These are phyloP conservation scores for Scenedesmus sp. DNA, from an alignment of 163 green algal genomes.

Conservation along the genomic window DNA sequence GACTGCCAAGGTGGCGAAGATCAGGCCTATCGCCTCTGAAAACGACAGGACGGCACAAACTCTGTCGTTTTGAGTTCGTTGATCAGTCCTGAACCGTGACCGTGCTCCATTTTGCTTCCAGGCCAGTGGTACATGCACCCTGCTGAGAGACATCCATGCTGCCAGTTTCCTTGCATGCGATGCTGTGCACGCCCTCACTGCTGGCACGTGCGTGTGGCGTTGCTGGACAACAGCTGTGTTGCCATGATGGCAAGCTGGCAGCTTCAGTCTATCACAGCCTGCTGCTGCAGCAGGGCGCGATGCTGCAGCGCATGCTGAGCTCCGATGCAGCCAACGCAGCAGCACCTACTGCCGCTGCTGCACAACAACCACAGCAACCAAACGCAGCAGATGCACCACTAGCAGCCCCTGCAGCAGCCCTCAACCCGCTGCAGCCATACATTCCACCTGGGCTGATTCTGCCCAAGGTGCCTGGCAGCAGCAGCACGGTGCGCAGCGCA, in stretches of 20 bases:
- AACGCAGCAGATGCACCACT: neutral
- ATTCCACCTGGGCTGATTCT: conserved; percentile 5
- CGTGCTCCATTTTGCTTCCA: neutral
- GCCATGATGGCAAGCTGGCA: neutral
- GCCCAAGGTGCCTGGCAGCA: conserved; percentile 5
- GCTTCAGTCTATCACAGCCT: neutral
- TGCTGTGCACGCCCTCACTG: neutral
- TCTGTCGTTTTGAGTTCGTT: too few species aligned
- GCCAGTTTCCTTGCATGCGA: neutral
- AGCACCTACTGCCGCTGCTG: neutral
- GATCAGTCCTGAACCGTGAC: too few species aligned
- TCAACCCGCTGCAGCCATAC: conserved; percentile 17
- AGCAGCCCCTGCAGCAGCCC: neutral
- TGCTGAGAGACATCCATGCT: neutral
- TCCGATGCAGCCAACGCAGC: neutral
- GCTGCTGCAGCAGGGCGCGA: neutral
- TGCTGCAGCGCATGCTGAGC: neutral
- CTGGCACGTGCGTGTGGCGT: neutral
- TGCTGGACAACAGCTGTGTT: neutral
- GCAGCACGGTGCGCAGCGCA: neutral
- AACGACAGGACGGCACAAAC: too few species aligned
- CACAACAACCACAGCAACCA: neutral
- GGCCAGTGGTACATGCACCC: neutral
- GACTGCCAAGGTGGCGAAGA: neutral
- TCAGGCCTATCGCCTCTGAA: too few species aligned